Conservation (phyloP, 1,139 yeast genomes). For the Pichia sp. region DNA sequence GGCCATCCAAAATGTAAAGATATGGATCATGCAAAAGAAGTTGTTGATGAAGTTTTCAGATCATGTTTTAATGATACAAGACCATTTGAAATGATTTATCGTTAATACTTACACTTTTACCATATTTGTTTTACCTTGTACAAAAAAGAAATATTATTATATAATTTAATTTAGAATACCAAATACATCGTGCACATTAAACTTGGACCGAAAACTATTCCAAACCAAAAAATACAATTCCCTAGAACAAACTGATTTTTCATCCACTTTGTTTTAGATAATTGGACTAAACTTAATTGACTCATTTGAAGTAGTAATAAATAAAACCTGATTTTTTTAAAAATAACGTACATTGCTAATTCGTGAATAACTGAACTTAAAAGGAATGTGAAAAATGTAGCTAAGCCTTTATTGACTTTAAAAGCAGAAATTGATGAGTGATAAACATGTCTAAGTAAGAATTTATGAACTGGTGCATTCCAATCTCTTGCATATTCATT, state of each 20-base stretch:
- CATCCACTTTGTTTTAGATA: slow-evolving; percentile 47
- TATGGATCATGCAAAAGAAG: slow-evolving; percentile 66
- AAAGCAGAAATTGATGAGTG: slow-evolving; percentile 82
- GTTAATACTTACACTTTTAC: slow-evolving; percentile 30
- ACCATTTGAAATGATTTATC: slow-evolving; percentile 87
- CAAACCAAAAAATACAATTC: slow-evolving; percentile 84
- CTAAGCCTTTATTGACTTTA: slow-evolving; percentile 55
- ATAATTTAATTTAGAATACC: slow-evolving; percentile 30
- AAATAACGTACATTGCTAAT: slow-evolving; percentile 83
- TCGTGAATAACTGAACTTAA: slow-evolving; percentile 84
- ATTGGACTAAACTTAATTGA: slow-evolving; percentile 59
- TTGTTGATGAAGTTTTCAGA: slow-evolving; percentile 83
- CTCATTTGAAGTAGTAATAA: slow-evolving; percentile 76
- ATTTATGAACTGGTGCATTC: slow-evolving; percentile 94
- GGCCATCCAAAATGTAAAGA: slow-evolving; percentile 80
- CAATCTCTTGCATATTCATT: slow-evolving; percentile 89
- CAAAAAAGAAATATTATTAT: slow-evolving; percentile 1
- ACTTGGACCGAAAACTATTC: slow-evolving; percentile 87
- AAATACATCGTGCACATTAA: slow-evolving; percentile 79
- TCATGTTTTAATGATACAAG: slow-evolving; percentile 93
- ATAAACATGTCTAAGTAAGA: slow-evolving; percentile 85
- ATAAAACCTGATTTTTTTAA: slow-evolving; percentile 74
- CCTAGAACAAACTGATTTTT: slow-evolving; percentile 58
- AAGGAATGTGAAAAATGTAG: slow-evolving; percentile 75
- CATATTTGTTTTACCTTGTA: not conserved